phyloP scores from a whole-genome alignment of 805 yeast species.

The Deakozyma indianensis region DNA sequence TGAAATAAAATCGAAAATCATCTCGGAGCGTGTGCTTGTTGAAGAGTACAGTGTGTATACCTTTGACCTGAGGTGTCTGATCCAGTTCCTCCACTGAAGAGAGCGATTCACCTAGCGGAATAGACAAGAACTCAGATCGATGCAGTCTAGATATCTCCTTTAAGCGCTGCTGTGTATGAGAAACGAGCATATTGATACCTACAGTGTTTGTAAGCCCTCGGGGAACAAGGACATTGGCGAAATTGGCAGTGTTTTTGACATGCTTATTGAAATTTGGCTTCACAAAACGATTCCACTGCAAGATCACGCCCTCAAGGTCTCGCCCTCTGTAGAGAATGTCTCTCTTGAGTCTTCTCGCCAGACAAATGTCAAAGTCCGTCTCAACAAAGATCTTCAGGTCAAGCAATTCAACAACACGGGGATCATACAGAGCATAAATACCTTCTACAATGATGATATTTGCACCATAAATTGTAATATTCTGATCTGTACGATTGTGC shows the following conservation, averaged over 20 bases:
- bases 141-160: constrained; percentile 52
- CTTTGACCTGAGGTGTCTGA: constrained; percentile 50
- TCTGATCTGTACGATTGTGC: constrained; percentile 48
- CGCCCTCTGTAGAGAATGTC: constrained; percentile 81
- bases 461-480: constrained; percentile 79
- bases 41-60: constrained; percentile 57
- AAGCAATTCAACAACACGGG: constrained; percentile 55
- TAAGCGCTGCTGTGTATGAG: constrained; percentile 65
- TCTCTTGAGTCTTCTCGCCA: constrained; percentile 75
- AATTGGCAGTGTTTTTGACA: constrained; percentile 60
- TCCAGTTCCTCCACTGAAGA: constrained; percentile 12
- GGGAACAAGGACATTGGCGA: constrained; percentile 84
- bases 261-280: constrained; percentile 78
- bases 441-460: constrained; percentile 90
- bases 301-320: constrained; percentile 64
- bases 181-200: constrained; percentile 68
- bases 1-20: constrained; percentile 77
- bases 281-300: constrained; percentile 84
- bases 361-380: constrained; percentile 84
- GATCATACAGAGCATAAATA: constrained; percentile 65
- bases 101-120: constrained; percentile 4
- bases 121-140: constrained; percentile 22
- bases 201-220: constrained; percentile 70
- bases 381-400: constrained; percentile 85
- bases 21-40: constrained; percentile 42